Evolutionary conservation across 225 moss, liverwort and hornwort genomes (phyloP), one percentile per base, ranked within the genome.

Genomic region (Rhytidiadelphus loreus): DNA sequence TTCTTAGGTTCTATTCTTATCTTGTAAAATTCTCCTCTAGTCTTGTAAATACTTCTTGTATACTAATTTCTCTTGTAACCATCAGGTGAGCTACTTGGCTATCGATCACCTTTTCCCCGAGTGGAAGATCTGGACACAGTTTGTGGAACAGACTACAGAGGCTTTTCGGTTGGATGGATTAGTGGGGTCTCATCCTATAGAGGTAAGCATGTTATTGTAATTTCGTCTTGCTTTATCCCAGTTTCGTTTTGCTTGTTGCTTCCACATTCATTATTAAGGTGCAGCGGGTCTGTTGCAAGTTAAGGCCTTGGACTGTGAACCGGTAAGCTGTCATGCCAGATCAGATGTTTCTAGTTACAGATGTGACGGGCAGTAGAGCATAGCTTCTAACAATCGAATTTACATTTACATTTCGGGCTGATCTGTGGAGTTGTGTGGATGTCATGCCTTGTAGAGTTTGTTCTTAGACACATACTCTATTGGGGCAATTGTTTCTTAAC

Each of bases 51-150:
- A 29, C 72, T 71, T 79, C 8, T 44, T 79, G 64, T 65, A 21
- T 28, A 84, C 57, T 80, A 39, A 74, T 83, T 86, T 71, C 55
- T 88, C 62, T 87, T 72, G 87, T 35, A 55, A 62, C 64, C 76
- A 89, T 76, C 88, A 96, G 96, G 96, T 96, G 89, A 96, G 96
- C 89, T 96, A 94, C 88, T 94, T 96, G 93, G 96, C 95, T 46
- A 91, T 96, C 37, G 96, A 96, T 89, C 89, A 96, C 73, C 79
- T 96, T 69, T 96, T 96, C 88, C 94, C 95, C 66, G 94, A 93
- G 84, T 96, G 96, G 96, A 88, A 92, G 89, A 91, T 95, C 87
- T 96, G 96, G 96, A 95, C 96, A 55, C 96, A 96, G 89, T 96
- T 96, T 90, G 95, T 96, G 60, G 96, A 96, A 86, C 95, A 95